Conservation (phyloP, 1,284 basidiomycete species). For the Anthracocystis walkeri region DNA sequence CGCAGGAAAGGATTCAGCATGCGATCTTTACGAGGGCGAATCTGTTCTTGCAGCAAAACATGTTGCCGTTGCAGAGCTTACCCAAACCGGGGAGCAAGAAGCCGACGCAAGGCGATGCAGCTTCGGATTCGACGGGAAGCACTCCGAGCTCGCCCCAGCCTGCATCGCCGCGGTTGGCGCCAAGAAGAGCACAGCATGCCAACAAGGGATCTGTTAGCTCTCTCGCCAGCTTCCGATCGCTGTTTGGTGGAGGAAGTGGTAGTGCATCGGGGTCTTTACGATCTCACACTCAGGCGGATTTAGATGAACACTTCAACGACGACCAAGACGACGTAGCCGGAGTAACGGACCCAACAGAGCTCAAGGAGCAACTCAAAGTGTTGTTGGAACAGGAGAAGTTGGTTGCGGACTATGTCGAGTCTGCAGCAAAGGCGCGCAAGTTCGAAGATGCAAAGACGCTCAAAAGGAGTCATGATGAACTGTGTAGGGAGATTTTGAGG, state of each 20-base stretch:
- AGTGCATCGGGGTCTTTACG: slow-evolving; percentile 8
- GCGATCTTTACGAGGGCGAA: slow-evolving; percentile 84
- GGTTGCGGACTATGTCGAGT: slow-evolving; percentile 56
- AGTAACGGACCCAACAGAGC: slow-evolving; percentile 24
- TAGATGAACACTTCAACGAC: slow-evolving; percentile 14
- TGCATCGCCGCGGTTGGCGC: slow-evolving; percentile 17
- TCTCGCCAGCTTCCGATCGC: slow-evolving; percentile 36
- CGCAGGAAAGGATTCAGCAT: slow-evolving; percentile 84
- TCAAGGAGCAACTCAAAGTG: slow-evolving; percentile 53
- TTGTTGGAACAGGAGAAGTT: slow-evolving; percentile 63
- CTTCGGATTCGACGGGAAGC: slow-evolving; percentile 35
- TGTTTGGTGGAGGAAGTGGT: slow-evolving; percentile 45
- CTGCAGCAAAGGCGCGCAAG: slow-evolving; percentile 59
- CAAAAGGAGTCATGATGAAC: slow-evolving; percentile 58
- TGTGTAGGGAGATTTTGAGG: slow-evolving; percentile 58
- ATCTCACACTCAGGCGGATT: slow-evolving; percentile 1
- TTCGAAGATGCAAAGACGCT: slow-evolving; percentile 63
- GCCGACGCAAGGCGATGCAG: slow-evolving; percentile 15
- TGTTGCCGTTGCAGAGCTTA: slow-evolving; percentile 73
- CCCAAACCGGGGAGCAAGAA: slow-evolving; percentile 74
- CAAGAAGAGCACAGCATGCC: slow-evolving; percentile 19
- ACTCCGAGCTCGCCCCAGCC: slow-evolving; percentile 29
- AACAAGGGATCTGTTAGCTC: slow-evolving; percentile 39
- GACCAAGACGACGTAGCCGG: slow-evolving; percentile 11
- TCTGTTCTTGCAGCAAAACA: slow-evolving; percentile 84